Conservation (phyloP, 2,329 filamentous ascomycete genomes). For the Aspergillus felis region DNA sequence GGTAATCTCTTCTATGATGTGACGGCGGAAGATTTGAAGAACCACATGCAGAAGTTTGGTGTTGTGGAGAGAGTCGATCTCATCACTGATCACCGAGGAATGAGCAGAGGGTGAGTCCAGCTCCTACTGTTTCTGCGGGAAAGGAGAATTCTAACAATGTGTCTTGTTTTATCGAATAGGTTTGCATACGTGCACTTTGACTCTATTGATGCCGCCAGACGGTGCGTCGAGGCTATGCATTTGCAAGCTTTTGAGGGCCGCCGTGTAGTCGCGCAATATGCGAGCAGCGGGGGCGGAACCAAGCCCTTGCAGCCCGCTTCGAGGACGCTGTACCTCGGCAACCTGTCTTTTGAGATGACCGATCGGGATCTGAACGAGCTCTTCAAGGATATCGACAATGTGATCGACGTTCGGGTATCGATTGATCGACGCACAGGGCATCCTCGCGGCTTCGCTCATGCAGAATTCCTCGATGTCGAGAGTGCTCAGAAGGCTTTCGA, state of each 20-base stretch:
- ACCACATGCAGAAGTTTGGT: constrained; percentile 58
- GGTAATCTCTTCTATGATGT: constrained; percentile 70
- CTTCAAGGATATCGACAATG: constrained; percentile 66
- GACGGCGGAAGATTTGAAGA: constrained; percentile 56
- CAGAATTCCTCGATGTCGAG: constrained; percentile 68
- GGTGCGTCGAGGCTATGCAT: constrained; percentile 57
- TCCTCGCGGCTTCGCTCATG: constrained; percentile 79
- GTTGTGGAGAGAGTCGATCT: constrained; percentile 51
- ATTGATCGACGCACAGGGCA: constrained; percentile 77
- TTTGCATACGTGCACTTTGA: constrained; percentile 65
- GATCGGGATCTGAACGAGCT: constrained; percentile 77
- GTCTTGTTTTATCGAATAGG: constrained; percentile 36
- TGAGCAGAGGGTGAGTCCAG: constrained; percentile 63
- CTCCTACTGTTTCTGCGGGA: not conserved
- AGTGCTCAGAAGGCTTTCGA: constrained; percentile 61
- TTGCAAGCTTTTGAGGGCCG: constrained; percentile 61
- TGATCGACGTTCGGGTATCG: constrained; percentile 73
- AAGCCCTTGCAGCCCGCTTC: constrained; percentile 45
- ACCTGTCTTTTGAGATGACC: constrained; percentile 80
- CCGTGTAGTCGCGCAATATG: constrained; percentile 59
- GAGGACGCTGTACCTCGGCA: constrained; percentile 74
- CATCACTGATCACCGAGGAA: constrained; percentile 57
- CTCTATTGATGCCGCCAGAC: constrained; percentile 48
- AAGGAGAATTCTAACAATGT: not conserved
- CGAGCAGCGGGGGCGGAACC: constrained; percentile 29